Conservation (phyloP, 2,329 filamentous ascomycete genomes). For the Aspergillus flavus region DNA sequence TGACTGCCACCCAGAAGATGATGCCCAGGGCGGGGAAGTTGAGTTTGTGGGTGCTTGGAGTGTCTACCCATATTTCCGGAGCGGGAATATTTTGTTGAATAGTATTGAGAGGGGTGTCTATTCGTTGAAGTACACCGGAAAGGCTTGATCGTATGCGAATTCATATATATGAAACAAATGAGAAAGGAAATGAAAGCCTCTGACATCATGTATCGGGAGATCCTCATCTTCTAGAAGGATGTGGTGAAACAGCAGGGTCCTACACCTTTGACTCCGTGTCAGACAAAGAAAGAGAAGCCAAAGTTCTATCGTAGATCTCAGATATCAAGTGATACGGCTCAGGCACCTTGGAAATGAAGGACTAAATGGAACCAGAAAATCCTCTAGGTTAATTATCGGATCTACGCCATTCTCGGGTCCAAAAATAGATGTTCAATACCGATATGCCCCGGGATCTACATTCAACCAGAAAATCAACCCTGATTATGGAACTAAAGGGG, state of each 20-base stretch:
- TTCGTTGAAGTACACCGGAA: constrained; percentile 22
- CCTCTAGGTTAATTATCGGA: background rate
- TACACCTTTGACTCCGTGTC: background rate
- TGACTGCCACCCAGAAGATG: constrained; percentile 22
- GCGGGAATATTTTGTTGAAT: constrained; percentile 20
- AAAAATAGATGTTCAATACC: background rate
- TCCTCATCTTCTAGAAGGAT: background rate
- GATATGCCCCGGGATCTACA: background rate
- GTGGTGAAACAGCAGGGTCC: background rate
- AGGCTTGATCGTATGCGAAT: background rate
- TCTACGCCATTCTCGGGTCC: background rate
- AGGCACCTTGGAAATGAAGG: background rate
- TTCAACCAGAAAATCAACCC: background rate
- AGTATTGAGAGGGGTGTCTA: constrained; percentile 23
- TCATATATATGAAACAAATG: background rate
- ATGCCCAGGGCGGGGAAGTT: constrained; percentile 15
- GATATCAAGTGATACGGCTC: background rate
- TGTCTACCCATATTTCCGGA: constrained; percentile 22
- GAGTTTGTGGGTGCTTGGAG: constrained; percentile 23
- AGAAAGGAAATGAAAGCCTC: background rate
- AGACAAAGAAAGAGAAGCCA: background rate
- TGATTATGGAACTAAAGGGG: background rate
- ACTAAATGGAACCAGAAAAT: background rate
- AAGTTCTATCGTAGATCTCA: background rate
- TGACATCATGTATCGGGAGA: background rate